phyloP scores from a whole-genome alignment of 1,284 basidiomycete species.

The Coniophora puteana region DNA sequence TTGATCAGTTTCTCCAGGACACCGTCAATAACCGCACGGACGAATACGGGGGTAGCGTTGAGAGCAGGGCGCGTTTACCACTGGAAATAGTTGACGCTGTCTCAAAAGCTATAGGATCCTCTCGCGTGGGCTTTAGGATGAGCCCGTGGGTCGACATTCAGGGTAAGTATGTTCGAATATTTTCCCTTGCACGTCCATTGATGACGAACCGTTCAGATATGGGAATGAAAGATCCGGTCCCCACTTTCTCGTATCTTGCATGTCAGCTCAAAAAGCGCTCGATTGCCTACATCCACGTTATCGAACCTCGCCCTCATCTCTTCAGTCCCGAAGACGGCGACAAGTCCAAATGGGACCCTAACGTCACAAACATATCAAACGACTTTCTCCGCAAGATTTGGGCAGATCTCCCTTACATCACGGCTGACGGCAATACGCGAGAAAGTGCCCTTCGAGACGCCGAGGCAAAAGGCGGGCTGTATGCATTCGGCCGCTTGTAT shows the following conservation, averaged over 20 bases:
- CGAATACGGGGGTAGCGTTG: slow-evolving; percentile 49
- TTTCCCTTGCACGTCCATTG: background rate
- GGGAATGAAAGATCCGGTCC: slow-evolving; percentile 26
- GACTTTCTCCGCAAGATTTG: slow-evolving; percentile 22
- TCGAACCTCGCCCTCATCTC: slow-evolving; percentile 45
- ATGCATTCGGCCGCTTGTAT: slow-evolving; percentile 39
- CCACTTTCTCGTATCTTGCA: slow-evolving; percentile 35
- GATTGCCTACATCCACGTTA: slow-evolving; percentile 53
- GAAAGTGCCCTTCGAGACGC: slow-evolving; percentile 7
- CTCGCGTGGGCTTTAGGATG: slow-evolving; percentile 44
- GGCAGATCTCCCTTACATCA: slow-evolving; percentile 33
- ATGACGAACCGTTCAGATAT: background rate
- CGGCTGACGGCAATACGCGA: slow-evolving; percentile 32
- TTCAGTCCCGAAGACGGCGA: no score
- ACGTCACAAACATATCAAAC: background rate
- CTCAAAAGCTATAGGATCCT: slow-evolving; percentile 30
- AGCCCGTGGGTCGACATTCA: slow-evolving; percentile 47
- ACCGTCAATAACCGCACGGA: slow-evolving; percentile 47
- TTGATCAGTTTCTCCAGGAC: slow-evolving; percentile 41
- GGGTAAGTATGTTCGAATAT: slow-evolving; percentile 32
- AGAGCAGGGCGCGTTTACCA: slow-evolving; percentile 46
- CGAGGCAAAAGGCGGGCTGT: slow-evolving; percentile 22
- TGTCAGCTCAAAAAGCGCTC: slow-evolving; percentile 28
- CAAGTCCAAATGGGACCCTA: slow-evolving; percentile 7
- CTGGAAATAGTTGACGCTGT: slow-evolving; percentile 43